Evolutionary conservation across 148 eudicot species (phyloP).

Genomic region (Oxyria digyna): DNA sequence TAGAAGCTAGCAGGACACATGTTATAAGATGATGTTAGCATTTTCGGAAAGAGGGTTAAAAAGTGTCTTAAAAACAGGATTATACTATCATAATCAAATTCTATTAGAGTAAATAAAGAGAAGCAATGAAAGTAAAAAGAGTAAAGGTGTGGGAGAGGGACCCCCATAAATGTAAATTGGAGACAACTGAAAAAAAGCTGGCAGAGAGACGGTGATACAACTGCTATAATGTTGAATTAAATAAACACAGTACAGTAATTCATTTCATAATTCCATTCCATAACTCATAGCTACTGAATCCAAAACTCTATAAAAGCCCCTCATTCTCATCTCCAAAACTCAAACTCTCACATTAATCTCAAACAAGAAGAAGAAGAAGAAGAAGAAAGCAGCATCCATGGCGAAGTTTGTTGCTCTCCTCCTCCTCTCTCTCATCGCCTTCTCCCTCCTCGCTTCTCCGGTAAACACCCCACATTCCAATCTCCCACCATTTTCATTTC

Average conservation of each 20-base stretch:
- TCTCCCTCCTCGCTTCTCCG: constrained; percentile 22
- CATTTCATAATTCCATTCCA: too few species aligned
- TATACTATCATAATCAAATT: too few species aligned
- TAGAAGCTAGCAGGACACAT: too few species aligned
- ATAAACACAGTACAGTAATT: too few species aligned
- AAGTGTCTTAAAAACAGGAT: too few species aligned
- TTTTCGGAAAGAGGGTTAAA: too few species aligned
- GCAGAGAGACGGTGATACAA: background rate
- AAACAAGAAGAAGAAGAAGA: background rate
- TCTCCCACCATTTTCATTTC: background rate
- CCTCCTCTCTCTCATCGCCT: constrained; percentile 17
- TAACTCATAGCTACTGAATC: too few species aligned
- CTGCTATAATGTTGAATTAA: background rate
- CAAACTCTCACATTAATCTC: background rate
- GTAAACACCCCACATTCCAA: too few species aligned
- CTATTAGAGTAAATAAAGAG: background rate
- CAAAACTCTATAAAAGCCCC: background rate
- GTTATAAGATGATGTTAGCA: too few species aligned
- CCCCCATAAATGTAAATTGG: background rate
- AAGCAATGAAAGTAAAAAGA: background rate
- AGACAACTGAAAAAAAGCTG: background rate
- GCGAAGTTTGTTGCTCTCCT: constrained; percentile 14
- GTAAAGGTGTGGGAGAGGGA: background rate
- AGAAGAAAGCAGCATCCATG: constrained; percentile 4
- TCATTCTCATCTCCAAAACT: background rate